Percentiles rank a stretch among this genome's conserved stretches.
Evolutionary conservation across 345 rosid species (phyloP).

Genomic region (Punica granatum): DNA sequence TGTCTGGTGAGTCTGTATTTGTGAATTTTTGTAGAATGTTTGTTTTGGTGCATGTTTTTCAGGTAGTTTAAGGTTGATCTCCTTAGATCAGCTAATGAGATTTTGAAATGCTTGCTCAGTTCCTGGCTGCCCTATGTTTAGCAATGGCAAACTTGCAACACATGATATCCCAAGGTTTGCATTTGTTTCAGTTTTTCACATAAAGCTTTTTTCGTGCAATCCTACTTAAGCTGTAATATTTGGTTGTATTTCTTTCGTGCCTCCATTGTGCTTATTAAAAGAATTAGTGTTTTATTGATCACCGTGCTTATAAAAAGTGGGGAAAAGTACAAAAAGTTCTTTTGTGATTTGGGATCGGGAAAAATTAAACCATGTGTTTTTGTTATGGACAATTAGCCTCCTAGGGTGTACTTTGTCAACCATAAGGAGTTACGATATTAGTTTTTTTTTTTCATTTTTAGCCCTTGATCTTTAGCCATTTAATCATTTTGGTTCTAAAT

Average conservation of each 20-base stretch:
- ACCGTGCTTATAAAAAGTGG: too few species aligned
- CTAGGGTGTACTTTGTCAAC: too few species aligned
- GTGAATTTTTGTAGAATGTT: not conserved
- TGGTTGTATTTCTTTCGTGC: not conserved
- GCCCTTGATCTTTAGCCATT: too few species aligned
- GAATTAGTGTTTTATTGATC: not conserved
- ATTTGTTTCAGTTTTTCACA: not conserved
- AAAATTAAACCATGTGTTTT: too few species aligned
- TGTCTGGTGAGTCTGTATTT: conserved; percentile 54
- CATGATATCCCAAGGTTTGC: not conserved
- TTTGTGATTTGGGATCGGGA: too few species aligned
- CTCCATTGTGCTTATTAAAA: not conserved
- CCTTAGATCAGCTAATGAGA: not conserved
- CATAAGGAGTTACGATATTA: too few species aligned
- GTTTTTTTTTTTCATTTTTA: too few species aligned
- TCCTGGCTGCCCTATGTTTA: not conserved
- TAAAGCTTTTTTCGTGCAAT: not conserved
- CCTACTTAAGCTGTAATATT: too few species aligned
- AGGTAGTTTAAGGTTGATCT: not conserved
- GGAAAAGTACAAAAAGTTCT: too few species aligned
- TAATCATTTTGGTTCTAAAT: too few species aligned
- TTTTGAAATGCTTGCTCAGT: not conserved
- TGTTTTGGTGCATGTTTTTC: not conserved
- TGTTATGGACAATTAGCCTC: too few species aligned
- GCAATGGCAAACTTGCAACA: not conserved